Conservation (phyloP, 768 basidiomycete species). For the Astraeus odoratus region DNA sequence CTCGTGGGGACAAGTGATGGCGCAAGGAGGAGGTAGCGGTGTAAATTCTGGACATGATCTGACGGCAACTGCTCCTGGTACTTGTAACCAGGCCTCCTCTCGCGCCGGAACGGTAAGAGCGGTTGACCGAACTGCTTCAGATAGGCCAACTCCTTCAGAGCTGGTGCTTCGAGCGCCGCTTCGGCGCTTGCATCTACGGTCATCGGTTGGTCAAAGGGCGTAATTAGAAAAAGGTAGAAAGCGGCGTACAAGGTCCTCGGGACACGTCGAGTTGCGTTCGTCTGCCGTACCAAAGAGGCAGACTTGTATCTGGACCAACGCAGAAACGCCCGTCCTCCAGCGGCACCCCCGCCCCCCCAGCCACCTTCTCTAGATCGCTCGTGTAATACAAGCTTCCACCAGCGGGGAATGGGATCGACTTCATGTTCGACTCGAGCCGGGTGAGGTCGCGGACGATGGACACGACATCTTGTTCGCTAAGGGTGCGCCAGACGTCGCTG, state of each 20-base stretch:
- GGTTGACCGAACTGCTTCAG: background rate
- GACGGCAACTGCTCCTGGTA: slow-evolving; percentile 43
- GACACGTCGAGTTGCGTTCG: slow-evolving; percentile 42
- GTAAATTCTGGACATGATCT: slow-evolving; percentile 42
- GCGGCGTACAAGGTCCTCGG: slow-evolving; percentile 45
- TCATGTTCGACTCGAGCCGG: slow-evolving; percentile 41
- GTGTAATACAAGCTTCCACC: slow-evolving; percentile 46
- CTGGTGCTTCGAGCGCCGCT: background rate
- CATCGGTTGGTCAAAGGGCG: background rate
- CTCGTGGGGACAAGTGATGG: slow-evolving; percentile 36
- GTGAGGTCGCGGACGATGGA: slow-evolving; percentile 39
- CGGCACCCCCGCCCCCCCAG: slow-evolving; percentile 28
- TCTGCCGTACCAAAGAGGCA: slow-evolving; percentile 42
- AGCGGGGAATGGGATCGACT: slow-evolving; percentile 42
- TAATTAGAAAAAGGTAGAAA: slow-evolving; percentile 27
- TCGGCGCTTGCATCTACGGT: background rate
- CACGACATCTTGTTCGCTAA: slow-evolving; percentile 31
- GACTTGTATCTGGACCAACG: slow-evolving; percentile 37
- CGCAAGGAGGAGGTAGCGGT: slow-evolving; percentile 30
- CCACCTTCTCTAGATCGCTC: slow-evolving; percentile 37
- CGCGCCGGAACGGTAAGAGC: background rate
- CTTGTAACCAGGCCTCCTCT: slow-evolving; percentile 33
- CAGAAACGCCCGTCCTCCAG: slow-evolving; percentile 36
- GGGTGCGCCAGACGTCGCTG: slow-evolving; percentile 27
- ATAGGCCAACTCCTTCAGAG: background rate